These are phyloP conservation scores for Sugiyamaella floridensis DNA, from an alignment of 805 yeast species.

Conservation along the genomic window DNA sequence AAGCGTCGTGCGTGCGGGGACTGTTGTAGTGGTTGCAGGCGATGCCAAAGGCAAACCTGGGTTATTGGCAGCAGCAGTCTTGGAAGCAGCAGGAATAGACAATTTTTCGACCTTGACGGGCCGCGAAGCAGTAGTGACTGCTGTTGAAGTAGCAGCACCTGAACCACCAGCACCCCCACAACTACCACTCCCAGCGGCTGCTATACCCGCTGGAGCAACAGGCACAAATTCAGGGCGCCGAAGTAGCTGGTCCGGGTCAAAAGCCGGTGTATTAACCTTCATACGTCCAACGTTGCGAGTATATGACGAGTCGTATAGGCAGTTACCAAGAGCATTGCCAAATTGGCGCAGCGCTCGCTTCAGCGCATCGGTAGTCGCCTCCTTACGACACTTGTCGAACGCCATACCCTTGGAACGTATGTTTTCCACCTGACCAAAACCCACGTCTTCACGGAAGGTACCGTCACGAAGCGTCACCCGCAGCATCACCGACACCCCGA, in stretches of 20 bases:
- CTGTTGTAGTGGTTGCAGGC: neutral
- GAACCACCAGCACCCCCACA: neutral
- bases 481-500: slow-evolving; percentile 37
- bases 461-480: slow-evolving; percentile 74
- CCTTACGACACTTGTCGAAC: slow-evolving; percentile 73
- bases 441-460: slow-evolving; percentile 70
- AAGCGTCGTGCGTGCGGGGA: neutral
- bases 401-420: slow-evolving; percentile 51
- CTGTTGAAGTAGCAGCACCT: neutral
- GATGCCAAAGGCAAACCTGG: neutral
- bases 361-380: slow-evolving; percentile 77
- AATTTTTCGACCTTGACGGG: neutral
- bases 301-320: slow-evolving; percentile 31
- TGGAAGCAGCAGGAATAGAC: neutral
- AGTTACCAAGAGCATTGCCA: slow-evolving; percentile 63
- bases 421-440: slow-evolving; percentile 65
- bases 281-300: slow-evolving; percentile 20
- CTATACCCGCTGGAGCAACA: neutral
- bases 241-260: slow-evolving; percentile 12
- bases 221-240: slow-evolving; percentile 13
- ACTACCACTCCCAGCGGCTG: neutral
- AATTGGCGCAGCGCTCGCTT: slow-evolving; percentile 74
- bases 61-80: neutral
- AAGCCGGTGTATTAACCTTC: slow-evolving; percentile 6
- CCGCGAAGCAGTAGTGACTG: neutral